Evolutionary conservation across 352 stramenopile genomes (phyloP).

Genomic region (Phytopythium sindhum): DNA sequence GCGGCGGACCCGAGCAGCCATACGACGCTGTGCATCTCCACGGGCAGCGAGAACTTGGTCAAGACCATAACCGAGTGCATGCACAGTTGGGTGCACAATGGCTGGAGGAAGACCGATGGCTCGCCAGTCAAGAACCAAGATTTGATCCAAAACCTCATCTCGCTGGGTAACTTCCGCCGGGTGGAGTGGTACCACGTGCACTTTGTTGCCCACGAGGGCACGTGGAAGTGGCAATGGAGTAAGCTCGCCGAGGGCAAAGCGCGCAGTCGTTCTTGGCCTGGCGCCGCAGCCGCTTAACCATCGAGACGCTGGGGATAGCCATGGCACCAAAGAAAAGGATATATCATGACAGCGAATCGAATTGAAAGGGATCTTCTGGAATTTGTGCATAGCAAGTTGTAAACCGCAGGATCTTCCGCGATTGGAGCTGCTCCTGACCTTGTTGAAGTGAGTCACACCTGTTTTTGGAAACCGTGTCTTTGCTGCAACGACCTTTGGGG

Average conservation of each 20-base stretch:
- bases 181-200: constrained; percentile 16
- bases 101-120: constrained; percentile 11
- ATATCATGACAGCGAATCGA: neutral
- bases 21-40: constrained; percentile 15
- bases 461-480: neutral
- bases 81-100: constrained; percentile 15
- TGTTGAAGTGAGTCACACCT: neutral
- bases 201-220: neutral
- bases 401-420: neutral
- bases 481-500: neutral
- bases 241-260: constrained; percentile 8
- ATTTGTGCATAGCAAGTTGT: neutral
- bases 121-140: constrained; percentile 12
- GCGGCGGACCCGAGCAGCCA: constrained; percentile 1
- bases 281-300: neutral
- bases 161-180: constrained; percentile 3
- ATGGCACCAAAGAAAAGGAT: neutral
- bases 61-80: constrained; percentile 18
- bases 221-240: constrained; percentile 13
- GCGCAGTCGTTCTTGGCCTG: neutral
- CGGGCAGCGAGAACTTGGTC: constrained; percentile 9
- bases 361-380: too few relatives aligned
- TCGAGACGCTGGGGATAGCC: neutral
- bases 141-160: constrained; percentile 11
- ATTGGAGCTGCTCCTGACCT: neutral